These are phyloP conservation scores for Ophiostoma sp. DNA, from an alignment of 2,329 filamentous ascomycete species.

Conservation along the genomic window DNA sequence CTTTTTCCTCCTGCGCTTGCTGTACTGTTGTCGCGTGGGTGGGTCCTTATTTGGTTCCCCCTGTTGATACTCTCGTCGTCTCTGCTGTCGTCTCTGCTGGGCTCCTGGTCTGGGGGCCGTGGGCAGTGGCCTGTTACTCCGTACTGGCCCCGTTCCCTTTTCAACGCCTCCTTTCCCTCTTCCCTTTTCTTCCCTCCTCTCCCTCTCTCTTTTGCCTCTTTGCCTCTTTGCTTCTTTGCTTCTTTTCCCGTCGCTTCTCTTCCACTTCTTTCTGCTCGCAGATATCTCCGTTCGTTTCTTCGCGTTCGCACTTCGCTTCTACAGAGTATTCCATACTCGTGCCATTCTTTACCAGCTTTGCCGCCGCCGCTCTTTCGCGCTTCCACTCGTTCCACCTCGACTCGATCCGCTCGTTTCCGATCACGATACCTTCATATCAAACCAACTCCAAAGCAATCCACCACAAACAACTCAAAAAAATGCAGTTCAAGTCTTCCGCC, in stretches of 20 bases:
- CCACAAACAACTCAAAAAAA: constrained; percentile 30
- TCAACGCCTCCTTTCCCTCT: background rate
- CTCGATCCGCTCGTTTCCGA: constrained; percentile 14
- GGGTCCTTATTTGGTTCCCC: constrained; percentile 19
- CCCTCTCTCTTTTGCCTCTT: constrained; percentile 4
- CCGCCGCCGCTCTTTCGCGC: background rate
- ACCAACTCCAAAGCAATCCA: background rate
- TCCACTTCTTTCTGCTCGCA: background rate
- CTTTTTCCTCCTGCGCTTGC: background rate
- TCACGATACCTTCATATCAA: background rate
- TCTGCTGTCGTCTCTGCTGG: background rate
- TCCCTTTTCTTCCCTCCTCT: constrained; percentile 10
- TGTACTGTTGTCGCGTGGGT: constrained; percentile 21
- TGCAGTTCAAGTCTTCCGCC: constrained; percentile 40
- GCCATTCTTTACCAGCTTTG: constrained; percentile 6
- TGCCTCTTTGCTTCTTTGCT: too few species aligned
- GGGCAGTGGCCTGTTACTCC: background rate
- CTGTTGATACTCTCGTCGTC: constrained; percentile 14
- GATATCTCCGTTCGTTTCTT: too few species aligned
- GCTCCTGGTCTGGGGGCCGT: background rate
- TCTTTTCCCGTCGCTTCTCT: constrained; percentile 9
- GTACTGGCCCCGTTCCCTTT: background rate
- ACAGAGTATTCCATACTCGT: constrained; percentile 12
- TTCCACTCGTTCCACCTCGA: background rate
- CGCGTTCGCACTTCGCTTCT: constrained; percentile 1